phyloP scores from a whole-genome alignment of 1,284 basidiomycete species.

The Boletus chippewaensis region DNA sequence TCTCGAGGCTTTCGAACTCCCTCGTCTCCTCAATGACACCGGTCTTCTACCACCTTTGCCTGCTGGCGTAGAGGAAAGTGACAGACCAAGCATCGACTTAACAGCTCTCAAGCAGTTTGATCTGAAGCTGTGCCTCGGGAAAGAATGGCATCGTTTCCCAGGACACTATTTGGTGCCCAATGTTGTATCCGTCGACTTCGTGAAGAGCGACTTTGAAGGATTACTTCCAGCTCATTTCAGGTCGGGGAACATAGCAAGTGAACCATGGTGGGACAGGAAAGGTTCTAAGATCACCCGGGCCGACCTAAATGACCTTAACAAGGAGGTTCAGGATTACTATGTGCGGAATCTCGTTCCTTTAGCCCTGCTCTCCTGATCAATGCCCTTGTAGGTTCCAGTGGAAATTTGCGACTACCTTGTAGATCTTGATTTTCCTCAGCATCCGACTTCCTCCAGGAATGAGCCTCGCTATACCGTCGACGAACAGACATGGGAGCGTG shows the following conservation, averaged over 20 bases:
- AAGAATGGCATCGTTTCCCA: slow-evolving; percentile 97
- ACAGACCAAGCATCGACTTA: slow-evolving; percentile 62
- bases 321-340: slow-evolving; percentile 73
- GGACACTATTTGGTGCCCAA: slow-evolving; percentile 85
- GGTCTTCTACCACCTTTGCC: slow-evolving; percentile 51
- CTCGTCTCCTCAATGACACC: slow-evolving; percentile 70
- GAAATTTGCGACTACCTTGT: slow-evolving; percentile 81
- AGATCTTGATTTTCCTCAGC: slow-evolving; percentile 75
- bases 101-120: slow-evolving; percentile 64
- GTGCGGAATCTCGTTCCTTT: slow-evolving; percentile 45
- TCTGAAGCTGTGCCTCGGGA: slow-evolving; percentile 81
- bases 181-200: slow-evolving; percentile 75
- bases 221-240: slow-evolving; percentile 82
- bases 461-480: slow-evolving; percentile 78
- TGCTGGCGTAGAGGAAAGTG: slow-evolving; percentile 38
- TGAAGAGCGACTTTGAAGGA: slow-evolving; percentile 87
- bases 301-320: slow-evolving; percentile 86
- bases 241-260: slow-evolving; percentile 26
- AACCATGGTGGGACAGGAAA: slow-evolving; percentile 54
- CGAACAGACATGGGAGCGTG: slow-evolving; percentile 64
- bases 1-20: slow-evolving; percentile 77
- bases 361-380: slow-evolving; percentile 3
- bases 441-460: slow-evolving; percentile 45
- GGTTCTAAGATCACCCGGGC: slow-evolving; percentile 60
- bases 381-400: slow-evolving; percentile 52